phyloP scores from a whole-genome alignment of 2,329 filamentous ascomycete species.

The Xylaria sp. region DNA sequence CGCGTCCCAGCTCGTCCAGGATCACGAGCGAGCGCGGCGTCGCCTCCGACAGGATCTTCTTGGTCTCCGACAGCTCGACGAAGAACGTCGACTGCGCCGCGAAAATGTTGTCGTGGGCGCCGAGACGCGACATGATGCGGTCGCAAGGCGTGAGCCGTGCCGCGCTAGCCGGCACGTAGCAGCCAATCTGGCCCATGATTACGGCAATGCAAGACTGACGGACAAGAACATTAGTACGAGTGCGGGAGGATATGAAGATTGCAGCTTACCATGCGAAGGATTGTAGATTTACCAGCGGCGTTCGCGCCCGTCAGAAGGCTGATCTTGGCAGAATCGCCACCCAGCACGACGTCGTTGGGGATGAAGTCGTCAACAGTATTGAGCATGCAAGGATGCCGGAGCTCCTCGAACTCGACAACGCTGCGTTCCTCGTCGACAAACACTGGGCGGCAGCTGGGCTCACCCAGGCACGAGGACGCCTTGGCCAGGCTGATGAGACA shows the following conservation, averaged over 20 bases:
- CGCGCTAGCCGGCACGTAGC: conserved; percentile 81
- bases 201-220: conserved; percentile 85
- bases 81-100: conserved; percentile 98
- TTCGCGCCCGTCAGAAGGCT: conserved; percentile 94
- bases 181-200: conserved; percentile 96
- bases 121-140: conserved; percentile 97
- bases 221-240: conserved; percentile 30
- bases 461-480: conserved; percentile 79
- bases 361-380: conserved; percentile 92
- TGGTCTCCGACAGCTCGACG: conserved; percentile 94
- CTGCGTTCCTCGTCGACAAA: conserved; percentile 86
- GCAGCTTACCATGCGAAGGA: conserved; percentile 81
- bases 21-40: conserved; percentile 94
- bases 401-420: conserved; percentile 86
- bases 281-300: conserved; percentile 94
- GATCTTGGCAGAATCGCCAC: conserved; percentile 80
- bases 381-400: conserved; percentile 93
- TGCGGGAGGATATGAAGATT: not conserved
- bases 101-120: conserved; percentile 98
- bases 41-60: conserved; percentile 95
- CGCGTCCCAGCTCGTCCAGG: conserved; percentile 91
- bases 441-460: conserved; percentile 84
- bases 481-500: conserved; percentile 93
- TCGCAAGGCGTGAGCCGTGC: conserved; percentile 89
- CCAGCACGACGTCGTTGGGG: conserved; percentile 88